Conservation (phyloP, 108 stramenopile species). For the Conticribra guillardii region DNA sequence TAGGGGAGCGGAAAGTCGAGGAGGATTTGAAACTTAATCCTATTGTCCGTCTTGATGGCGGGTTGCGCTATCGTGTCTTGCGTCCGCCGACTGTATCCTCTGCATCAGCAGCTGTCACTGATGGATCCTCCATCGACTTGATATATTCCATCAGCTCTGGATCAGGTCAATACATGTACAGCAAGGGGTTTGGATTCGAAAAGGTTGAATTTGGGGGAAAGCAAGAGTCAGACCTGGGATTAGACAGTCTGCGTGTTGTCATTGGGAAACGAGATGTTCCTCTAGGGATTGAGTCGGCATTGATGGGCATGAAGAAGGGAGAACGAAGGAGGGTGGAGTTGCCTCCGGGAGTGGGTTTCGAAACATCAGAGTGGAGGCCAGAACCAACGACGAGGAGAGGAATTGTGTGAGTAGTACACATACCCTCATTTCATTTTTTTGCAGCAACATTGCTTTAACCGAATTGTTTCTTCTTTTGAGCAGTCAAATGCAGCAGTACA, state of each 20-base stretch:
- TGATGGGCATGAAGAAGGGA: slow-evolving; percentile 62
- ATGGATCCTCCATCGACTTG: slow-evolving; percentile 41
- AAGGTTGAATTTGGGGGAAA: slow-evolving; percentile 53
- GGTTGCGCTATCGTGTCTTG: slow-evolving; percentile 54
- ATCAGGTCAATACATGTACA: slow-evolving; percentile 54
- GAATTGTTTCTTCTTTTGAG: too few relatives aligned
- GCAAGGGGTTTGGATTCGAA: slow-evolving; percentile 57
- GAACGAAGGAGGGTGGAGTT: slow-evolving; percentile 56
- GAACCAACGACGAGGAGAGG: slow-evolving; percentile 51
- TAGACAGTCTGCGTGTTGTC: slow-evolving; percentile 39
- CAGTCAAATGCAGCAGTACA: slow-evolving; percentile 45
- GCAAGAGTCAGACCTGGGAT: slow-evolving; percentile 37
- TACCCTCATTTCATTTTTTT: too few relatives aligned
- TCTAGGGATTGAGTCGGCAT: slow-evolving; percentile 55
- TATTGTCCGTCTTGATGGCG: slow-evolving; percentile 32
- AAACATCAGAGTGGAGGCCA: slow-evolving; percentile 56
- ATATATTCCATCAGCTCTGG: slow-evolving; percentile 33
- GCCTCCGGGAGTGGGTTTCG: slow-evolving; percentile 60
- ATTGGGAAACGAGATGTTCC: slow-evolving; percentile 52
- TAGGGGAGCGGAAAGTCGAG: slow-evolving; percentile 57
- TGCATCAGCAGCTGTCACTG: slow-evolving; percentile 25
- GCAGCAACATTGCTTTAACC: too few relatives aligned
- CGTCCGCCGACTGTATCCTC: slow-evolving; percentile 16
- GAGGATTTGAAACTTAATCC: slow-evolving; percentile 54
- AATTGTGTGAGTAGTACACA: too few relatives aligned